phyloP scores from a whole-genome alignment of 352 stramenopile genomes.

The Phytophthora boehmeriae region DNA sequence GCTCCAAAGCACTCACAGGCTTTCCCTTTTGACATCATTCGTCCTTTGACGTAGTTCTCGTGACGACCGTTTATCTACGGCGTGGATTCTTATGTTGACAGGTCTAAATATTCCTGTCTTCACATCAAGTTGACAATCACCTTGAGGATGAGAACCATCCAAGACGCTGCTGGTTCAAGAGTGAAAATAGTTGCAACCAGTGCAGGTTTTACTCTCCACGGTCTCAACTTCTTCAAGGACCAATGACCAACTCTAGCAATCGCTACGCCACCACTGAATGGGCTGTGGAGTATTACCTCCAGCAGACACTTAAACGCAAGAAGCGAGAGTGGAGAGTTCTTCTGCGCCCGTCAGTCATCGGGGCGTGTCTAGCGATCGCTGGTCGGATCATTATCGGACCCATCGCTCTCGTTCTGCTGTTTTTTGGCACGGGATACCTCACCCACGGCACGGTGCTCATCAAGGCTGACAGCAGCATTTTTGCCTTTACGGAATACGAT shows the following conservation, averaged over 20 bases:
- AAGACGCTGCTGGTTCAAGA: no score
- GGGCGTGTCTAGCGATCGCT: conserved; percentile 8
- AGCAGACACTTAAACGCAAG: conserved; percentile 4
- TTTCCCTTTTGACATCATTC: background rate
- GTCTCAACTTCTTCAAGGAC: no score
- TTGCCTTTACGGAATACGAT: conserved; percentile 27
- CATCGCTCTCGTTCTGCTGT: conserved; percentile 12
- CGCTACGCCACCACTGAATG: background rate
- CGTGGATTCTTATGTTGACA: no score
- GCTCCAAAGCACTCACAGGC: background rate
- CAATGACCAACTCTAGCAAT: background rate
- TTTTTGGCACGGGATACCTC: conserved; percentile 15
- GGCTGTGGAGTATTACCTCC: conserved; percentile 11
- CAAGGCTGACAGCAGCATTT: conserved; percentile 19
- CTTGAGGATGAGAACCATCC: no score
- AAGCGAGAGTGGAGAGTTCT: conserved; percentile 2
- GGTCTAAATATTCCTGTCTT: no score
- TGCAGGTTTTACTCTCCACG: no score
- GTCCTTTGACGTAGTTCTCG: background rate
- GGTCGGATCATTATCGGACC: conserved; percentile 16
- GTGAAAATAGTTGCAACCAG: no score
- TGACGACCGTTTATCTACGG: no score
- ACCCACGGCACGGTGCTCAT: conserved; percentile 22
- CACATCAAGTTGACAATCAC: no score
- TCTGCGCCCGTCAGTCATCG: conserved; percentile 9